phyloP scores from a whole-genome alignment of 305 asterid species.

The Fraxinus baroniana region DNA sequence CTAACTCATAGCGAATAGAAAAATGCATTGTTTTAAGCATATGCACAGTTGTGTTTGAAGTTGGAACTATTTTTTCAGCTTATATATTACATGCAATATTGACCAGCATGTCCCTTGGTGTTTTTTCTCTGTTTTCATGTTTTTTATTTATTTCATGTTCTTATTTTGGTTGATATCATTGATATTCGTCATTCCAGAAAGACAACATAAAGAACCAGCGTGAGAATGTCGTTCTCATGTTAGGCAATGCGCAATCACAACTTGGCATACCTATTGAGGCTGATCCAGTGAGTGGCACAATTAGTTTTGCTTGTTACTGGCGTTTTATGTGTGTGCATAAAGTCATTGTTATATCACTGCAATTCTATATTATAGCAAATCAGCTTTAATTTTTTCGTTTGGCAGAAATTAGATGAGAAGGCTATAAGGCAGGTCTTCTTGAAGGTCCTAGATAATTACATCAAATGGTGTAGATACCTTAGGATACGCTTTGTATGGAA shows the following conservation, averaged over 20 bases:
- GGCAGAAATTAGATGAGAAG: conserved; percentile 87
- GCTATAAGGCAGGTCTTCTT: conserved; percentile 85
- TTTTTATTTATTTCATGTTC: conserved; percentile 11
- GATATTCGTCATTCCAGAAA: conserved; percentile 54
- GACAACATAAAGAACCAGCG: conserved; percentile 95
- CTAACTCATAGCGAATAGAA: neutral
- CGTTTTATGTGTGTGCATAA: conserved; percentile 1
- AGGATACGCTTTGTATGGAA: conserved; percentile 82
- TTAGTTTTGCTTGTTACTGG: conserved; percentile 24
- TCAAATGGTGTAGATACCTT: conserved; percentile 94
- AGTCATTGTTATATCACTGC: conserved; percentile 15
- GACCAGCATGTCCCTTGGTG: conserved; percentile 8
- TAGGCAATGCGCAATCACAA: conserved; percentile 88
- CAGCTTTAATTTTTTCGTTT: conserved; percentile 9
- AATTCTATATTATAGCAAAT: conserved; percentile 15
- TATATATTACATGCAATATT: conserved; percentile 3
- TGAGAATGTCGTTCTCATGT: conserved; percentile 80
- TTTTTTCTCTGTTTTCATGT: conserved; percentile 7
- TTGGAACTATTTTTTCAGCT: conserved; percentile 6
- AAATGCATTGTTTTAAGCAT: conserved; percentile 11
- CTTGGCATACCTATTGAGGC: conserved; percentile 68
- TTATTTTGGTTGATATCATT: conserved; percentile 15
- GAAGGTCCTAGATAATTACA: conserved; percentile 96
- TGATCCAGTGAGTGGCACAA: conserved; percentile 72
- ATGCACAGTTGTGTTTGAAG: conserved; percentile 16